Evolutionary conservation across 495 filamentous ascomycete genomes (phyloP), one percentile per base, ranked within the genome.

Genomic region (Penicillium herquei): DNA sequence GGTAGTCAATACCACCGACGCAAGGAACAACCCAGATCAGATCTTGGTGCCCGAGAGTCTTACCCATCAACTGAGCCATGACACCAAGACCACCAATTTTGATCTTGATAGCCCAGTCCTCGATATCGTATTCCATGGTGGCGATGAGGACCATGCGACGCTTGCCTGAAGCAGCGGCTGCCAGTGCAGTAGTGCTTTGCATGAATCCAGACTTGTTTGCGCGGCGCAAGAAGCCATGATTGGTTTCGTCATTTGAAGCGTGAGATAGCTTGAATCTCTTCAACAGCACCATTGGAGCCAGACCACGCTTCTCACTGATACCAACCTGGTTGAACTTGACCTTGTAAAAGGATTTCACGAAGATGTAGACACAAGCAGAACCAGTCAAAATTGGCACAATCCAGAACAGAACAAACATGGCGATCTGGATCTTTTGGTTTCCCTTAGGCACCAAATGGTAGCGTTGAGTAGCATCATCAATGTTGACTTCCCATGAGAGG

Each of bases 11-110:
- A 34, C 81, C 86, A 26, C 85, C 85, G 31, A 88, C 86, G 59
- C 84, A 84, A 11, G 86, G 86, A 41, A 89, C 84, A 10, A 89
- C 85, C 86, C 86, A 89, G 53, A 88, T 84, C 10, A 88, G 69
- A 59, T 89, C 80, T 58, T 87, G 83, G 49, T 89, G 84, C 11
- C 79, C 74, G 1, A 88, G 77, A 39, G 84, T 81, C 58, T 87
- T 84, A 9, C 82, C 86, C 86, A 89, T 89, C 1, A 89, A 71
- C 58, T 87, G 84, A 12, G 82, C 81, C 81, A 84, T 84, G 35
- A 88, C 85, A 70, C 85, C 86, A 18, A 89, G 73, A 56, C 86
- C 86, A 56, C 86, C 86, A 54, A 88, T 88, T 68, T 89, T 89
- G 65, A 88, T 83, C 69, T 87, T 89, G 68, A 89, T 87, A 3